Evolutionary conservation across 805 yeast genomes (phyloP), one percentile per base, ranked within the genome.

Genomic region (Nakazawaea wickerhamii): DNA sequence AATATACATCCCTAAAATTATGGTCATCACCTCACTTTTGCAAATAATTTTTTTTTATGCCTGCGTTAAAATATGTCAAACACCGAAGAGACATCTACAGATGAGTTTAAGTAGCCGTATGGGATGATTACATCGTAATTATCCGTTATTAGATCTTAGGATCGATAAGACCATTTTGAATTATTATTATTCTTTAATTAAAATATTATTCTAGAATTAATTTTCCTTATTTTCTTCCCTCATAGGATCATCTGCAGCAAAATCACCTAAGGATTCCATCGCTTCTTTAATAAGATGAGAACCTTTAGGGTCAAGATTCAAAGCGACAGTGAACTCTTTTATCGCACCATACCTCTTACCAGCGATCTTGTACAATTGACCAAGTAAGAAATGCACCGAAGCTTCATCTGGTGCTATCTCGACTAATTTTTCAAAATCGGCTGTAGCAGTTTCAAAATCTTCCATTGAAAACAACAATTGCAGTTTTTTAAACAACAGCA

Each of bases 371-470:
- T 89, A 88, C 42, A 90, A 70, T 55, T 88, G 88, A 9, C 97
- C 99, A 36, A 93, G 67, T 32, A 90, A 64, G 60, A 84, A 88
- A 60, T 91, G 98, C 21, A 91, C 95, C 41, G 87, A 81, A 0
- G 96, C 95, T 58, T 91, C 98, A 59, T 91, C 95, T 0, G 99
- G 97, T 0, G 95, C 96, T 42, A 87, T 63, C 21, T 77, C 74
- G 49, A 75, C 77, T 41, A 93, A 71, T 36, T 71, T 69, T 54
- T 85, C 89, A 56, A 93, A 84, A 56, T 80, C 85, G 30, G 70
- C 71, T 45, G 89, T 64, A 0, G 98, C 95, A 40, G 73, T 78
- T 20, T 76, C 76, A 56, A 78, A 88, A 46, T 78, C 74, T 46
- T 81, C 84, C 73, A 86, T 68, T 3, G 83, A 65, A 49, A 85